phyloP scores from a whole-genome alignment of 768 basidiomycete species.

The Lepiota venenata region DNA sequence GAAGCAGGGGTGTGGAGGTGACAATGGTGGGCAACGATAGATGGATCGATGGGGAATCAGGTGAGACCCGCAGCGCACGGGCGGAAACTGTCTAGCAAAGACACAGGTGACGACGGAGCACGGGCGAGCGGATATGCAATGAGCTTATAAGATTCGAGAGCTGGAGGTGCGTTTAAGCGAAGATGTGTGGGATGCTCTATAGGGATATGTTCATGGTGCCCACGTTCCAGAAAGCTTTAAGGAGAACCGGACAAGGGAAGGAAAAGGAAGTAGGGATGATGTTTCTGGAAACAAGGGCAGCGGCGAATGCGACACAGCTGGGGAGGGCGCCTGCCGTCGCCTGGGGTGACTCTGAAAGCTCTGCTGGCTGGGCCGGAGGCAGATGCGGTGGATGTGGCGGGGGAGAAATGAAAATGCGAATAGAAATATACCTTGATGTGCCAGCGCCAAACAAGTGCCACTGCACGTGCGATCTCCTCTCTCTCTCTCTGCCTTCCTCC shows the following conservation, averaged over 20 bases:
- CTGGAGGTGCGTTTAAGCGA: slow-evolving; percentile 22
- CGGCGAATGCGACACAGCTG: not conserved
- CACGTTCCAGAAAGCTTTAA: slow-evolving; percentile 26
- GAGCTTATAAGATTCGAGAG: slow-evolving; percentile 17
- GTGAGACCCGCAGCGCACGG: not conserved
- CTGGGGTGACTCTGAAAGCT: too few species aligned
- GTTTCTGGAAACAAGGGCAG: slow-evolving; percentile 7
- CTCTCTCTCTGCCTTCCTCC: not conserved
- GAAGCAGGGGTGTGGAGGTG: slow-evolving; percentile 15
- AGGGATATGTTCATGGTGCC: slow-evolving; percentile 42
- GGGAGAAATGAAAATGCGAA: not conserved
- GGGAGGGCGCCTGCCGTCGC: too few species aligned
- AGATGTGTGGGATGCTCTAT: slow-evolving; percentile 29
- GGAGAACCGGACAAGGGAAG: too few species aligned
- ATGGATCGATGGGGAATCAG: too few species aligned
- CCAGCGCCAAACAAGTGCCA: not conserved
- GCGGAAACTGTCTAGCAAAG: slow-evolving; percentile 21
- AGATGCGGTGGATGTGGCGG: not conserved
- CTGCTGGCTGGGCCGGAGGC: not conserved
- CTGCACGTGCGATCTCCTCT: not conserved
- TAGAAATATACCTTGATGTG: not conserved
- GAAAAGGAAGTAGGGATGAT: slow-evolving; percentile 16
- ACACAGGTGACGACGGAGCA: slow-evolving; percentile 3
- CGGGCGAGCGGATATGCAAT: slow-evolving; percentile 5
- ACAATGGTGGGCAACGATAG: slow-evolving; percentile 12